Base-by-base conservation (phyloP, 345 rosid species). In the Conringia planisiliqua region DNA sequence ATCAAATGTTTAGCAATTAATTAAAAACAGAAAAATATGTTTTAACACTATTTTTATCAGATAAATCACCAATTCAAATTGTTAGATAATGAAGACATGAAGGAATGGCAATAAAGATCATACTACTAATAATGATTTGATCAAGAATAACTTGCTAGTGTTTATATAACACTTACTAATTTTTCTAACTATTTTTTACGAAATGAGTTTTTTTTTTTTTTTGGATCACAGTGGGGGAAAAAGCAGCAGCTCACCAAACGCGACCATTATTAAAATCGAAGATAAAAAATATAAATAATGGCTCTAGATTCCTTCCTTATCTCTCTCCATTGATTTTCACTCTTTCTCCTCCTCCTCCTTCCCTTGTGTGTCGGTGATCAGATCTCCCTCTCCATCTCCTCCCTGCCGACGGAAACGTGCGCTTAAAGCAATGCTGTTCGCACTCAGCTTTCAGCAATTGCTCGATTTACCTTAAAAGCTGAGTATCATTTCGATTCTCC, bases 331-430 rank as follows among this genome's bases (percentile, higher is more conserved):
- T 73, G 33, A 6, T 55, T 61, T 50, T 72, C 70, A 63, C 73
- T 77, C 75, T 48, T 48, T 59, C 54, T 2, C 24, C 71, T 51
- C 35, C 55, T 18, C 43, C 58, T 17, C 4, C 57, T 5, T 73
- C 63, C 63, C 26, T 73, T 67, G n/a, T 70, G 68, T 83, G 90
- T 84, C 87, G 89, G 87, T 86, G 86, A 73, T 75, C 82, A 81
- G 87, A 76, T 85, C 88, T 86, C 60, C 29, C n/a, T 47, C 58
- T 57, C 29, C 7, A 39, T 35, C 39, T 2, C 29, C 10, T 56
- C 30, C 32, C 30, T 54, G 52, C 73, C 73, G 73, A 73, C 81
- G 74, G 35, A 66, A 44, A 68, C 73, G 60, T 78, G 65, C 59
- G 38, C 39, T 52, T 26, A 44, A 79, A 72, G 79, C 76, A 64